Percentiles rank a stretch among this genome's conserved stretches.
These are phyloP conservation scores for Dioscorea dumetorum DNA, from an alignment of 106 monocot species.

Conservation along the genomic window DNA sequence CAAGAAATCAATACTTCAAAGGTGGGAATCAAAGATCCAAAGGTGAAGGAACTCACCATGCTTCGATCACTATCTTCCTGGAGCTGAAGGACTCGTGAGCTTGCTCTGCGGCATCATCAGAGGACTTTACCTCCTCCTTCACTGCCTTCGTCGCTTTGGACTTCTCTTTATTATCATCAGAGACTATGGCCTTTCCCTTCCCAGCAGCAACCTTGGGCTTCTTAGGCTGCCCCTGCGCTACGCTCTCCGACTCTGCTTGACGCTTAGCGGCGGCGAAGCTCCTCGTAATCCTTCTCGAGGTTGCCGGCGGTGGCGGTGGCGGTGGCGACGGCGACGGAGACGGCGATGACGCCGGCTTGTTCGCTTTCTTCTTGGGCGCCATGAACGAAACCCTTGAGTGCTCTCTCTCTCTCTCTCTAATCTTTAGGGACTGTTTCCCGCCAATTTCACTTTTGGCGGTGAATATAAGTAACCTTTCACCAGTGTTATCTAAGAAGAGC, in stretches of 20 bases:
- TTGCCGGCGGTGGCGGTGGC: conserved; percentile 6
- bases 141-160: neutral
- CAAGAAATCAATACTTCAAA: neutral
- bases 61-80: conserved; percentile 41
- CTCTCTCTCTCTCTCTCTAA: neutral
- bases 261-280: conserved; percentile 43
- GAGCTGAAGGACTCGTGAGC: conserved; percentile 2
- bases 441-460: no score
- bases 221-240: conserved; percentile 17
- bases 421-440: no score
- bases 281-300: conserved; percentile 50
- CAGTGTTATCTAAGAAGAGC: no score
- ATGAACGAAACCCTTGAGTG: conserved; percentile 3
- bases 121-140: neutral
- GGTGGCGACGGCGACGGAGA: conserved; percentile 2
- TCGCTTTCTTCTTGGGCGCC: conserved; percentile 37
- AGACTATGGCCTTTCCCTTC: neutral
- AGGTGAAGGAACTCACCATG: conserved; percentile 32
- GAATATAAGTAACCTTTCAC: no score
- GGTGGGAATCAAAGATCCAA: neutral
- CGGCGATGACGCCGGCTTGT: neutral
- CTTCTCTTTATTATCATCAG: conserved; percentile 7
- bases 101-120: neutral
- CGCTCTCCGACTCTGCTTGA: conserved; percentile 9
- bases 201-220: neutral